Evolutionary conservation across 83 land plant genomes (phyloP).

Genomic region (Picea engelmannii): DNA sequence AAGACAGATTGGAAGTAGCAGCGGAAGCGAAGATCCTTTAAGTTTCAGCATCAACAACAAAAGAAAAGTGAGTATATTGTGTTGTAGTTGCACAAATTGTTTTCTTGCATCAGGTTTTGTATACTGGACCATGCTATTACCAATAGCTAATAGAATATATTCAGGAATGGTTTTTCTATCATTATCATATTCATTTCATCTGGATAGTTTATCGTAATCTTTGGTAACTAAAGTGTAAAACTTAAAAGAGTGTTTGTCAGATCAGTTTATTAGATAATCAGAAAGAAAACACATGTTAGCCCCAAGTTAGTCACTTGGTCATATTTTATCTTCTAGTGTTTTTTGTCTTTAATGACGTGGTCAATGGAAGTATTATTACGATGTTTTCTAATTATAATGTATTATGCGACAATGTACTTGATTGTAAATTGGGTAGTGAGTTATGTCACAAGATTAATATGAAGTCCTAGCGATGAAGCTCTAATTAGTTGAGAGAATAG

Average conservation of each 20-base stretch:
- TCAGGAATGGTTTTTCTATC: not conserved
- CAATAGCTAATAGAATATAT: not conserved
- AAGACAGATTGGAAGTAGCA: constrained; percentile 20
- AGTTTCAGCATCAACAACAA: constrained; percentile 41
- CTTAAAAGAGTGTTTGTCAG: too few relatives aligned
- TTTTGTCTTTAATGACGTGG: too few relatives aligned
- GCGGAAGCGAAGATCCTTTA: constrained; percentile 23
- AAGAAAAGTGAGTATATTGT: constrained; percentile 57
- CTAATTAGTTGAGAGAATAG: too few relatives aligned
- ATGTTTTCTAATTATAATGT: too few relatives aligned
- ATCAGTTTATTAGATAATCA: not conserved
- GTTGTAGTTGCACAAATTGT: not conserved
- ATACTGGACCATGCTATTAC: not conserved
- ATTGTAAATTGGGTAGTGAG: too few relatives aligned
- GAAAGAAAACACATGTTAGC: not conserved
- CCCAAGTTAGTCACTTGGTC: too few relatives aligned
- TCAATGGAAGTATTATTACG: too few relatives aligned
- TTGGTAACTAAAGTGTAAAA: not conserved
- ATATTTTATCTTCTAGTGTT: too few relatives aligned
- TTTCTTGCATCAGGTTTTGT: not conserved
- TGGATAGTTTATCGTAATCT: not conserved
- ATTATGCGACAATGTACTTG: too few relatives aligned
- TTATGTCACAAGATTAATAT: too few relatives aligned
- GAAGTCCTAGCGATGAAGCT: too few relatives aligned
- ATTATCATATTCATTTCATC: not conserved